Base-by-base conservation (phyloP, 2,329 filamentous ascomycete genomes). In the Calcarisporium arbuscula region DNA sequence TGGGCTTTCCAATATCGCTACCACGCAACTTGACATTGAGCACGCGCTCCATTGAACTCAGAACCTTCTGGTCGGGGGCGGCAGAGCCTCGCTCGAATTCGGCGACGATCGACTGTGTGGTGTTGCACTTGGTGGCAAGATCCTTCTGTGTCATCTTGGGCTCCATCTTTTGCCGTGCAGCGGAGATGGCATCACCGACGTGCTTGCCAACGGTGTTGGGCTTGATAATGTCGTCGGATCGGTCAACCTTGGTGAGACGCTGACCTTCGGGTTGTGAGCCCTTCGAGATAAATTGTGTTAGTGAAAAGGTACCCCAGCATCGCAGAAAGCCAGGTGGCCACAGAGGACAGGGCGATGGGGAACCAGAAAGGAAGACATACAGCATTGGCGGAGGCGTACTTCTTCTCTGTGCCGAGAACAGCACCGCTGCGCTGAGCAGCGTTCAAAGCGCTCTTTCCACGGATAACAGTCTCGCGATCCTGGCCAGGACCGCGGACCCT, bases 131-230 rank as follows among this genome's bases (percentile, higher is more conserved):
- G 47, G 82, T 87, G 42, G 89, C 90, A 26, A 82, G 69, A 47
- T 81, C 75, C 64, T 94, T 94, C 67, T 96, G 92, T 38, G 89
- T 94, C 86, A 96, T 90, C 70, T 94, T 92, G 64, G 89, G 88
- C 64, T 84, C 84, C 59, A 86, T 81, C 58, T 82, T 78, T 57
- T 79, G 80, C 46, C 92, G 85, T 36, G 84, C 77, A 54, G 82
- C 75, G 53, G 79, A 74, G 67, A 96, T 95, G 46, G 82, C 85
- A 47, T 85, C 78, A 53, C 85, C 87, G 46, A 96, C 86, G 37
- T 76, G 72, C 54, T 74, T 72, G 58, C 88, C 87, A 39, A 95
- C 72, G 30, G 87, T 94, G 70, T 94, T 94, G 56, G 88, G 89
- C 71, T 95, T 95, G 66, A 96, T 82, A 67, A 95, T 95, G 60